Evolutionary conservation across 495 filamentous ascomycete genomes (phyloP), one percentile per base, ranked within the genome.

Genomic region (Lentithecium fluviatile): DNA sequence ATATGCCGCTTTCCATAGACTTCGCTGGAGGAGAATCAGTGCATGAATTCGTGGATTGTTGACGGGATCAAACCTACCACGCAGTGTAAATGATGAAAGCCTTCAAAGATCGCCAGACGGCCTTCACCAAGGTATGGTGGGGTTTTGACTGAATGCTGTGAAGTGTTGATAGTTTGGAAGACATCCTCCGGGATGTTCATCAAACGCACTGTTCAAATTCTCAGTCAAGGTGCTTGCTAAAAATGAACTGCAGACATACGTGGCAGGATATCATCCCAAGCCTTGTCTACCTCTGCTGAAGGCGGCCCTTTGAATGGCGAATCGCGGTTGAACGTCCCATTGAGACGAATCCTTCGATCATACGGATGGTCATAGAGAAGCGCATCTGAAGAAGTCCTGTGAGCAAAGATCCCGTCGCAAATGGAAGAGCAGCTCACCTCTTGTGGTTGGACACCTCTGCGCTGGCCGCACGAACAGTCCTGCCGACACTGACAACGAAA

Each of bases 51-150:
- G 15, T 7, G 7, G 8, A 6, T 1, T 29, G n/a, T 6, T 8
- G 36, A 19, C 25, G 7, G 36, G 36, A 38, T 8, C 25, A 11
- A 1, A 57, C 45, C 29, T 40, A 62, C 59, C 2, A 70, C 53
- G 24, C 68, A 70, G 50, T 70, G 68, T 12, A 70, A 34, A 32
- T 63, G 58, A 49, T 70, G 66, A n/a, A 69, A 36, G 12, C 57
- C 65, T 48, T 70, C 66, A 38, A 70, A 58, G 23, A 51, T 13
- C 2, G 61, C 68, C 32, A 70, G 43, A 13, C 55, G 60, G 7
- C 66, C 66, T 38, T 54, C 58, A 13, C 68, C 66, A 24, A 45
- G 45, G 12, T 62, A 38, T 25, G 20, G 13, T 7, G 66, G 54
- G 12, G 29, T 51, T 42, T 52, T 51, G 19, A 43, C 52, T 8